phyloP scores from a whole-genome alignment of 2,329 filamentous ascomycete species.

The Macrophomina tecta region DNA sequence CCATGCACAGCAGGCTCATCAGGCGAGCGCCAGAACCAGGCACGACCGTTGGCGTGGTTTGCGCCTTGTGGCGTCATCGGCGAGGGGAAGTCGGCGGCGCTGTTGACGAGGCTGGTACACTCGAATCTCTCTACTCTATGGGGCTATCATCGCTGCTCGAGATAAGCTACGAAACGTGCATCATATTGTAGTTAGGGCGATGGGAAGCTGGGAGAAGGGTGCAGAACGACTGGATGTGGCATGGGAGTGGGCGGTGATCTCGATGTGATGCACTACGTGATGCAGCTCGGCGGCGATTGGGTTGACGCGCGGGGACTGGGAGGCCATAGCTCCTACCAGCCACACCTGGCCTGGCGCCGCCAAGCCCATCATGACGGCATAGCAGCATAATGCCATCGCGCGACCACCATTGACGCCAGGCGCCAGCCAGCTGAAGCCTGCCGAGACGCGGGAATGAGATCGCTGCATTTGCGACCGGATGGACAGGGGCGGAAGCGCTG shows the following conservation, averaged over 20 bases:
- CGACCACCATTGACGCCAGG: neutral
- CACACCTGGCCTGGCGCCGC: neutral
- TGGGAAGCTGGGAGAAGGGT: neutral
- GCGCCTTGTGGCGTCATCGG: neutral
- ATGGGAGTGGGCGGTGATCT: neutral
- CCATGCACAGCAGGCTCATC: neutral
- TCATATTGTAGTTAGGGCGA: too few relatives aligned
- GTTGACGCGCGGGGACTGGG: neutral
- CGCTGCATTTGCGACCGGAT: neutral
- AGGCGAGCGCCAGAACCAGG: neutral
- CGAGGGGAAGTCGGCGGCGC: neutral
- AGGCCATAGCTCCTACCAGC: slow-evolving; percentile 17
- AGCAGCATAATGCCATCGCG: slow-evolving; percentile 16
- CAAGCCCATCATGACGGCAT: slow-evolving; percentile 21
- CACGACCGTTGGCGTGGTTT: neutral
- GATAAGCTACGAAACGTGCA: too few relatives aligned
- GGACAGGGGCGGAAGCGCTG: neutral
- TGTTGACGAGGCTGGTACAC: too few relatives aligned
- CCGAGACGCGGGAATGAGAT: neutral
- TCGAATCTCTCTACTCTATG: too few relatives aligned
- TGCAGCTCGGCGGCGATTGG: slow-evolving; percentile 1
- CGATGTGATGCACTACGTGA: slow-evolving; percentile 1
- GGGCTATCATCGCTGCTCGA: too few relatives aligned
- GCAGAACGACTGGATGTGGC: neutral
- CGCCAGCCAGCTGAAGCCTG: neutral